Base-by-base conservation (phyloP, 2,329 filamentous ascomycete species). In the Xylariaceae sp. region DNA sequence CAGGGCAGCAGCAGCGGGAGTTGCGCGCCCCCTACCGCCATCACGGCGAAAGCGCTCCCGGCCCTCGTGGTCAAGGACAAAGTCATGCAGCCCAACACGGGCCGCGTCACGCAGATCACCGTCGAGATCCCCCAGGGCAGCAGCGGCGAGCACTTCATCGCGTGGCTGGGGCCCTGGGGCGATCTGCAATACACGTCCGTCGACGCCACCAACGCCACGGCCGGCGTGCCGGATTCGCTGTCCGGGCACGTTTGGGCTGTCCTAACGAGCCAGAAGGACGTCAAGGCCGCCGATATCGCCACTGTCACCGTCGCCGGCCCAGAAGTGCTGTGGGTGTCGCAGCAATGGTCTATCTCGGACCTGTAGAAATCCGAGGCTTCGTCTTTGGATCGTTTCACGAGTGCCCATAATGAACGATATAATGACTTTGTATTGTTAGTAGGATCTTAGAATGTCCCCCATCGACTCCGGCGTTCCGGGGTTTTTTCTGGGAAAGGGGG, bases 141-240 rank as follows among this genome's bases (percentile, higher is more conserved):
- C 6, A 24, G 52, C 4, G 61, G 56, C 0, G 57, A 64, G 6
- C 59, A 64, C 23, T 73, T 61, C 44, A 48, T 73, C 2, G 73
- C 72, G 3, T 75, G 72, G 72, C 63, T 74, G 13, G 72, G 72
- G 0, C 53, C 69, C 10, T 75, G 69, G 68, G 73, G 72, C 20
- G 60, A 57, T 7, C 46, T 73, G 10, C 49, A 66, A 61, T 74
- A 68, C 51, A 67, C 67, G 0, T 50, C 58, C 7, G 61, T 71
- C 6, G 56, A 45, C 13, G 53, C 47, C 27, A 23, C 9, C 8
- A 58, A 66, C 7, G 64, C 61, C 2, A 58, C 52, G 3, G 60
- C 64, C 3, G 42, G 45, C 4, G 72, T 73, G 4, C 72, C 73
- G 3, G 54, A 46, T 1, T 62, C 60, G 6, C 57, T 73, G 36